phyloP scores from a whole-genome alignment of 169 alveolate genomes.

The Haemoproteus tartakovskyi region DNA sequence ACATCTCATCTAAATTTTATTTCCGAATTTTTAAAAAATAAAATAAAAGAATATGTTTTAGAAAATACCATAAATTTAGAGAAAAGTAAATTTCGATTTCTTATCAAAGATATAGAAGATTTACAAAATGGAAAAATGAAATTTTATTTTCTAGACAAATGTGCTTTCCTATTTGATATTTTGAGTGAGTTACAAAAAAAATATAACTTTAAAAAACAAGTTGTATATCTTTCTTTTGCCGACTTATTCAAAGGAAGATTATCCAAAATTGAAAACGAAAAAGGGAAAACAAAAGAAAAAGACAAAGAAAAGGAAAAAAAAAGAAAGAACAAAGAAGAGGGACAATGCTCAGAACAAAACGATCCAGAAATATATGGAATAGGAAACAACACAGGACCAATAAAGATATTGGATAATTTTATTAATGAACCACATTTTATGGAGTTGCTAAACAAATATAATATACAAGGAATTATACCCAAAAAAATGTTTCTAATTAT shows the following conservation, averaged over 20 bases:
- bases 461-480: conserved; percentile 55
- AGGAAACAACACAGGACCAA: conserved; percentile 8
- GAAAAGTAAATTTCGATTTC: conserved; percentile 43
- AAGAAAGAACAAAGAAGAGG: neutral
- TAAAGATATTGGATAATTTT: conserved; percentile 15
- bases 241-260: conserved; percentile 3
- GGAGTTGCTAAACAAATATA: conserved; percentile 29
- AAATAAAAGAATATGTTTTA: conserved; percentile 17
- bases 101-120: conserved; percentile 60
- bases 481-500: conserved; percentile 51
- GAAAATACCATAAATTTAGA: conserved; percentile 18
- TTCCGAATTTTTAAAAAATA: conserved; percentile 36
- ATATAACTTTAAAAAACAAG: conserved; percentile 14
- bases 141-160: conserved; percentile 53
- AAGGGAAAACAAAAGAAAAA: neutral
- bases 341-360: neutral
- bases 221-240: conserved; percentile 16
- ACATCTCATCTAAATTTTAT: conserved; percentile 30
- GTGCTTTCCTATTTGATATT: conserved; percentile 35
- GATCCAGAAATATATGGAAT: neutral
- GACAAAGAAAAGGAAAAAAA: neutral
- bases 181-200: conserved; percentile 36
- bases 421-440: conserved; percentile 12
- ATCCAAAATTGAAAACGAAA: neutral
- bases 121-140: conserved; percentile 63